A percentile compares a stretch with the other conserved stretches of the same genome.
Evolutionary conservation across 306 rosid genomes (phyloP).

Genomic region (Calophaca sinica): DNA sequence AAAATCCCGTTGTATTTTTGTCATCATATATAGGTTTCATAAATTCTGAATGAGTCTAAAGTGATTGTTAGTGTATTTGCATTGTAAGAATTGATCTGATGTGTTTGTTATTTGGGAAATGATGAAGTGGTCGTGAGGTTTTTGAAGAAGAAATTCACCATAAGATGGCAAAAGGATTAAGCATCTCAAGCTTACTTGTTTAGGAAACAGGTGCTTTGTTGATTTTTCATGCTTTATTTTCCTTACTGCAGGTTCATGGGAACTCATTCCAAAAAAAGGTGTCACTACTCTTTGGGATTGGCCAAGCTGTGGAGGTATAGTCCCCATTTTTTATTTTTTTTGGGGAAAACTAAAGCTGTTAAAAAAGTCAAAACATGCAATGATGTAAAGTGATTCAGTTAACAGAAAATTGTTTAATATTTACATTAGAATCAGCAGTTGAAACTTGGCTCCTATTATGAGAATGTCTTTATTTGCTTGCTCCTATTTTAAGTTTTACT

Average conservation of each 20-base stretch:
- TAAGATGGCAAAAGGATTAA: slow-evolving; percentile 9
- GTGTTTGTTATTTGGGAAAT: slow-evolving; percentile 19
- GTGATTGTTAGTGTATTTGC: slow-evolving; percentile 2
- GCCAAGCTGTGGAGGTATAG: slow-evolving; percentile 78
- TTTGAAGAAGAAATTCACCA: slow-evolving; percentile 7
- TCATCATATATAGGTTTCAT: slow-evolving; percentile 22
- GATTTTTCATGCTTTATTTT: slow-evolving; percentile 32
- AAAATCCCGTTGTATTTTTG: slow-evolving; percentile 2
- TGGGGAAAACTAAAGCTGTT: background rate
- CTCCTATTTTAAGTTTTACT: background rate
- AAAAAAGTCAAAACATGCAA: slow-evolving; percentile 12
- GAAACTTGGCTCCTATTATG: slow-evolving; percentile 9
- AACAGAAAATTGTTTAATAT: slow-evolving; percentile 18
- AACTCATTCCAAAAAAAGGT: slow-evolving; percentile 93
- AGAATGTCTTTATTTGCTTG: slow-evolving; percentile 29
- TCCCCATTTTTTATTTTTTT: slow-evolving; percentile 2
- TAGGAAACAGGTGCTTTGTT: background rate
- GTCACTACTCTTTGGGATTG: slow-evolving; percentile 71
- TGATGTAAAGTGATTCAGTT: slow-evolving; percentile 38
- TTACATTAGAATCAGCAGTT: slow-evolving; percentile 27
- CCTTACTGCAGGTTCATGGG: slow-evolving; percentile 77
- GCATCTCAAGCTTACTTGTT: background rate
- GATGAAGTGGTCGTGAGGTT: slow-evolving; percentile 21
- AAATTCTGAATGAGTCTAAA: slow-evolving; percentile 21
- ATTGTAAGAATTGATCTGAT: slow-evolving; percentile 2